Evolutionary conservation across 2,329 filamentous ascomycete genomes (phyloP), one percentile per base, ranked within the genome.

Genomic region (Trichophyton schoenleinii): DNA sequence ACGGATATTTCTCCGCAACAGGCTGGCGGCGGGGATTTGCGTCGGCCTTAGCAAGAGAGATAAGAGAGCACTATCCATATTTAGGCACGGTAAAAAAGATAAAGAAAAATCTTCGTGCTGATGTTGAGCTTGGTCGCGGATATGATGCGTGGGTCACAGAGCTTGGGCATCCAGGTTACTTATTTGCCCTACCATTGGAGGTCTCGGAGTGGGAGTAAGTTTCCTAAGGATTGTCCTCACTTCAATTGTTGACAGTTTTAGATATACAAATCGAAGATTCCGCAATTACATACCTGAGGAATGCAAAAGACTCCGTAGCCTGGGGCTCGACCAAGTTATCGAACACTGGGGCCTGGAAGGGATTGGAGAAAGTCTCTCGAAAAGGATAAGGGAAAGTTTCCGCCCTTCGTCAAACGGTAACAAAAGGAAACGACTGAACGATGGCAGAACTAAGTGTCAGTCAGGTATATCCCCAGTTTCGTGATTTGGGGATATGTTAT

Each of bases 201-300:
- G 31, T 61, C n/a, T 61, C 48, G n/a, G 59, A 61, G 49, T 20
- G 34, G 6, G 48, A 61, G 49, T 61, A 48, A 57, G 49, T 60
- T 42, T 18, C 20, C 22, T n/a, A n/a, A n/a, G 22, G 3, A 20
- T 31, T 48, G 20, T 60, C 11, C 4, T 28, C 52, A 60, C 52
- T 49, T 9, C 34, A 22, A 49, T 6, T 18, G 15, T 42, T 52
- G 20, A 52, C 31, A 25, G 11, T 57, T 57, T n/a, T 49, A 60
- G 42, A 18, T 60, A 60, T n/a, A 60, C 28, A 34, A 20, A 52
- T n/a, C 52, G 52, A 36, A 7, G 15, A 9, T 31, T 13, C 44
- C 42, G 58, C 18, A 60, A 60, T 31, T 52, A 60, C 15, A 60
- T 22, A 22, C 42, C 42, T 49, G 41, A 49, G 22, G 58, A 8